A percentile compares a stretch with the other conserved stretches of the same genome.
phyloP scores from a whole-genome alignment of 495 filamentous ascomycete species.

The Aspergillus homomorphus region DNA sequence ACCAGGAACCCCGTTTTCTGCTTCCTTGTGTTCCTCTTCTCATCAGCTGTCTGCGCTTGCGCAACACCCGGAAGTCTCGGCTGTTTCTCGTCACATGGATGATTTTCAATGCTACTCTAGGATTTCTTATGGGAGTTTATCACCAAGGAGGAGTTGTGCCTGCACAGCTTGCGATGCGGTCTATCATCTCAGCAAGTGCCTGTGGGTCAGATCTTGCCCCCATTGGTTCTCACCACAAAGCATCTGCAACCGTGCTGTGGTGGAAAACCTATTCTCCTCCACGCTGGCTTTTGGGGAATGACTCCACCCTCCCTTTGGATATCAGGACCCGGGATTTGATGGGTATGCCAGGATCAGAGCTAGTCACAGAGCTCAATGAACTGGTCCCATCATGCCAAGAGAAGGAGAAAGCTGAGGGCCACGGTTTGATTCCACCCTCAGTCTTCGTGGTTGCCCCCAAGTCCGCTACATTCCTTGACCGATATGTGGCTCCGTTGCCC shows the following conservation, averaged over 20 bases:
- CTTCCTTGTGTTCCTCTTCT: conserved; percentile 86
- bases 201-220: conserved; percentile 9
- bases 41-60: conserved; percentile 74
- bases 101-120: conserved; percentile 74
- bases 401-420: neutral
- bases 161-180: conserved; percentile 59
- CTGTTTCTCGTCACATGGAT: conserved; percentile 72
- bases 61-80: conserved; percentile 53
- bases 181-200: conserved; percentile 28
- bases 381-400: conserved; percentile 53
- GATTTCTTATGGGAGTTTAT: conserved; percentile 83
- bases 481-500: conserved; percentile 43
- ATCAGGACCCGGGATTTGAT: conserved; percentile 78
- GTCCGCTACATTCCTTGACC: conserved; percentile 70
- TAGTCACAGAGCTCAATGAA: conserved; percentile 56
- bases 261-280: conserved; percentile 98
- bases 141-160: conserved; percentile 93
- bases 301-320: conserved; percentile 50
- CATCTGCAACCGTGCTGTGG: conserved; percentile 73
- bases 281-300: conserved; percentile 82
- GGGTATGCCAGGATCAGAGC: conserved; percentile 61
- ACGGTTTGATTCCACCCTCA: conserved; percentile 6
- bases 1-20: conserved; percentile 94
- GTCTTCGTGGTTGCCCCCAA: conserved; percentile 66
- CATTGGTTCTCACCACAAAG: conserved; percentile 38